Base-by-base conservation (phyloP, 2,329 filamentous ascomycete species). In the Pseudogymnoascus pannorum region DNA sequence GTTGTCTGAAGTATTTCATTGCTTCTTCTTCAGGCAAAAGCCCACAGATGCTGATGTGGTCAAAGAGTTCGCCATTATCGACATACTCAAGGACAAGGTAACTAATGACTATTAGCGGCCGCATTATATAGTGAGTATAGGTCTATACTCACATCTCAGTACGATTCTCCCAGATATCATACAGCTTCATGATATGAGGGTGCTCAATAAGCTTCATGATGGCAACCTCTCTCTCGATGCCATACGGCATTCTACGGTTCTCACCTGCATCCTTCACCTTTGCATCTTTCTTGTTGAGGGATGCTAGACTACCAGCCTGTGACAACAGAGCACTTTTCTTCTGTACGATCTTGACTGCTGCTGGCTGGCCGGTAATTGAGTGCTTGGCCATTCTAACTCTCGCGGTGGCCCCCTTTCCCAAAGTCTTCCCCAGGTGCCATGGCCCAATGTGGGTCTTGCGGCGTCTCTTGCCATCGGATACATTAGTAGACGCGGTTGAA, bases 131-230 rank as follows among this genome's bases (percentile, higher is more conserved):
- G 3, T 9, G 20, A 35, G 6, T 51, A n/a, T 14, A 22, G 8
- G 22, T 6, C 26, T 22, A 18, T 18, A 76, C 89, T 78, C 79
- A 97, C 90, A 99, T 87, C 74, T 99, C 92, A 61, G 91, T 89
- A 20, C 90, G 84, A 72, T 97, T 97, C 76, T 99, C 94, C 93
- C 93, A 99, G 29, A 99, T 93, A 75, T 99, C 94, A 72, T 93
- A 94, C 8, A 99, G 78, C 67, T 89, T 91, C 74, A 97, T 92
- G 69, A 97, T 93, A 72, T 97, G 94, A 5, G 88, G 90, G 75
- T 99, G 94, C 70, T 96, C 88, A 64, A 97, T 90, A 62, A 97
- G 82, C 76, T 97, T 97, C 83, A 99, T 91, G 68, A 99, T 95
- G 31, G 93, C 92, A 40, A 99, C 92, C 72, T 99, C 94, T 60